A percentile compares a stretch with the other conserved stretches of the same genome.
phyloP scores from a whole-genome alignment of 2,329 filamentous ascomycete species.

The Venturia carpophila region DNA sequence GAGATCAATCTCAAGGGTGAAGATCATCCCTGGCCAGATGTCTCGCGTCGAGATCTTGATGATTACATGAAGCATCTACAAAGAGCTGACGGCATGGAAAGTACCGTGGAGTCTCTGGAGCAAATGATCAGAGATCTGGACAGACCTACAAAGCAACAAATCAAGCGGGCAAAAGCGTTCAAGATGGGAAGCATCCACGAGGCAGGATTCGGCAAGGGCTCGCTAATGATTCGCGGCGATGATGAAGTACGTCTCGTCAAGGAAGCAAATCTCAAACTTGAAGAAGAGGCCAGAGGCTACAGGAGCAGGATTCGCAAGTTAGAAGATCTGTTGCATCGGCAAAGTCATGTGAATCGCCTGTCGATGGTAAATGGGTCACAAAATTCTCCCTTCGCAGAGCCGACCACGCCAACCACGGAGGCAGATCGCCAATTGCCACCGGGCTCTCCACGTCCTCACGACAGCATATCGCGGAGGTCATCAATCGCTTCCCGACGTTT shows the following conservation, averaged over 20 bases:
- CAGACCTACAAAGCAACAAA: conserved; percentile 76
- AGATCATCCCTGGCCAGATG: conserved; percentile 70
- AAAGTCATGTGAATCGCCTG: conserved; percentile 52
- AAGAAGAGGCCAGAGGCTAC: conserved; percentile 66
- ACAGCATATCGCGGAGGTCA: conserved; percentile 48
- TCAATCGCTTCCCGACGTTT: conserved; percentile 54
- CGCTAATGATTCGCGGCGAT: conserved; percentile 75
- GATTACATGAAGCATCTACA: conserved; percentile 62
- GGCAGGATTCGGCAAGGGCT: conserved; percentile 76
- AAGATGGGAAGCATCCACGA: conserved; percentile 96
- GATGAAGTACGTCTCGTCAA: conserved; percentile 59
- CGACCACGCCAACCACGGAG: conserved; percentile 14
- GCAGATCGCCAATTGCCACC: conserved; percentile 10
- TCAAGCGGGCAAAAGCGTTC: conserved; percentile 82
- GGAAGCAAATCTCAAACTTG: conserved; percentile 49
- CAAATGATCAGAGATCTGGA: conserved; percentile 73
- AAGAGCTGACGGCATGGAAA: conserved; percentile 55
- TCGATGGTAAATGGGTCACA: conserved; percentile 17
- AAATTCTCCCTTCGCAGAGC: conserved; percentile 9
- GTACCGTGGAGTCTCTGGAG: conserved; percentile 61
- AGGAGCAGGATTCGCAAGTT: conserved; percentile 87
- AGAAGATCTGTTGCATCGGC: conserved; percentile 85
- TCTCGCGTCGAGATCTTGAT: conserved; percentile 68
- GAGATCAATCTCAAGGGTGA: conserved; percentile 80
- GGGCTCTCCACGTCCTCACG: conserved; percentile 23